Percentiles rank a stretch among this genome's conserved stretches.
phyloP scores from a whole-genome alignment of 495 filamentous ascomycete genomes.

The Talaromyces nanjingensis region DNA sequence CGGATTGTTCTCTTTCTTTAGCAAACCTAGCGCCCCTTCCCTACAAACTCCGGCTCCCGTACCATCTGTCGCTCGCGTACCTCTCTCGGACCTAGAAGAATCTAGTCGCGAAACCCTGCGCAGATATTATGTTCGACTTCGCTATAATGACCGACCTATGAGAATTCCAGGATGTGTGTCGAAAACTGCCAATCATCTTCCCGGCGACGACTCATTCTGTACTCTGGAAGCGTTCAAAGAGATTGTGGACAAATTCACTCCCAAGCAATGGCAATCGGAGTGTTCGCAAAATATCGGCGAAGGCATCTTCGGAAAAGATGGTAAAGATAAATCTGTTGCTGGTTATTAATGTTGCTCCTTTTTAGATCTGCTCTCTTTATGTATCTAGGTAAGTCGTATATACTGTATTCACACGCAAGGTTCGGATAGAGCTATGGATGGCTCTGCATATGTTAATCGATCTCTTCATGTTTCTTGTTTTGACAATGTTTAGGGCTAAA shows the following conservation, averaged over 20 bases:
- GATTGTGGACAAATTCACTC: constrained; percentile 86
- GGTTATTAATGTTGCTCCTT: constrained; percentile 24
- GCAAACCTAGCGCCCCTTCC: constrained; percentile 6
- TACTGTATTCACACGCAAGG: not conserved
- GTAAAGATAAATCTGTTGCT: constrained; percentile 24
- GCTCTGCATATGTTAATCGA: not conserved
- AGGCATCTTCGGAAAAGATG: constrained; percentile 32
- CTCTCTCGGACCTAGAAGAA: constrained; percentile 24
- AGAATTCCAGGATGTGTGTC: constrained; percentile 72
- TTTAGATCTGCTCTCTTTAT: not conserved
- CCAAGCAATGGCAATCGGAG: constrained; percentile 67
- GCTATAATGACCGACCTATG: constrained; percentile 83
- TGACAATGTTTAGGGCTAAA: not conserved
- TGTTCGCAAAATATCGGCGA: constrained; percentile 61
- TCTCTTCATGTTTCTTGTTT: not conserved
- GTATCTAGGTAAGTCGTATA: not conserved
- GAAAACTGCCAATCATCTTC: constrained; percentile 69
- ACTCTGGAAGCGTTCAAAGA: constrained; percentile 87
- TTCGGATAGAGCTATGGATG: not conserved
- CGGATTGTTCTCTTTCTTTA: constrained; percentile 26
- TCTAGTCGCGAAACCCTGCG: constrained; percentile 43
- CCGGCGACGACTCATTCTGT: constrained; percentile 87
- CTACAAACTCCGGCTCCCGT: constrained; percentile 6
- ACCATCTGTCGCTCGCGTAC: constrained; percentile 24
- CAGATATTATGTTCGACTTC: constrained; percentile 78